Conservation (phyloP, 78 protist species). For the Dictyostelium intermedium region DNA sequence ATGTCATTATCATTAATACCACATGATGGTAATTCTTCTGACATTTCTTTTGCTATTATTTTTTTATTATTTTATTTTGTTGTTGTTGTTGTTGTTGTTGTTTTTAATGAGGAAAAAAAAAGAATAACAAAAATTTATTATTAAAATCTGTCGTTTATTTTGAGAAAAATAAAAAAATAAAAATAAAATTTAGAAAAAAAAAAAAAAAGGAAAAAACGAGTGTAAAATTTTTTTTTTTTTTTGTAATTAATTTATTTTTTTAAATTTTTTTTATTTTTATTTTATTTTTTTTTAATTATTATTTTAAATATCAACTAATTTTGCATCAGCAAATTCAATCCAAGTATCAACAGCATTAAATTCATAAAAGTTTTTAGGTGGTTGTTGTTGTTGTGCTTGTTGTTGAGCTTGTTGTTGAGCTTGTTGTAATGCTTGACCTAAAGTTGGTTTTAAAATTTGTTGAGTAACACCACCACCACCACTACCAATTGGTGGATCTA, state of each 20-base stretch:
- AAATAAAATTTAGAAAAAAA: no score
- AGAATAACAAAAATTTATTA: no score
- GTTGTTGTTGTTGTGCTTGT: neutral
- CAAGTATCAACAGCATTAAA: constrained; percentile 29
- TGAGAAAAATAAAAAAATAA: neutral
- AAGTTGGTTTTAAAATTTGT: neutral
- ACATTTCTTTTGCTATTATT: neutral
- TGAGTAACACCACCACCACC: neutral
- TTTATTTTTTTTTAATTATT: neutral
- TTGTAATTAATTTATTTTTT: no score
- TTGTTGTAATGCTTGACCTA: neutral
- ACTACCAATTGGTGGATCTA: constrained; percentile 18
- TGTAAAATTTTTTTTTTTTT: neutral
- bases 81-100: no score
- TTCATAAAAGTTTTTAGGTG: constrained; percentile 45
- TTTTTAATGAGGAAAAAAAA: no score
- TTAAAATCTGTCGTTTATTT: neutral
- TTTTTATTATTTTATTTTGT: no score
- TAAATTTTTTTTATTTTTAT: neutral
- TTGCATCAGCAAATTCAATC: constrained; percentile 16
- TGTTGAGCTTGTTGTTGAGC: neutral
- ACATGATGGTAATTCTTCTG: constrained; percentile 17
- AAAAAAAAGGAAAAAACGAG: no score
- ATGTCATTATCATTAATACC: constrained; percentile 5
- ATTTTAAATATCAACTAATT: neutral